Base-by-base conservation (phyloP, 2,329 filamentous ascomycete genomes). In the Xylaria sp. region DNA sequence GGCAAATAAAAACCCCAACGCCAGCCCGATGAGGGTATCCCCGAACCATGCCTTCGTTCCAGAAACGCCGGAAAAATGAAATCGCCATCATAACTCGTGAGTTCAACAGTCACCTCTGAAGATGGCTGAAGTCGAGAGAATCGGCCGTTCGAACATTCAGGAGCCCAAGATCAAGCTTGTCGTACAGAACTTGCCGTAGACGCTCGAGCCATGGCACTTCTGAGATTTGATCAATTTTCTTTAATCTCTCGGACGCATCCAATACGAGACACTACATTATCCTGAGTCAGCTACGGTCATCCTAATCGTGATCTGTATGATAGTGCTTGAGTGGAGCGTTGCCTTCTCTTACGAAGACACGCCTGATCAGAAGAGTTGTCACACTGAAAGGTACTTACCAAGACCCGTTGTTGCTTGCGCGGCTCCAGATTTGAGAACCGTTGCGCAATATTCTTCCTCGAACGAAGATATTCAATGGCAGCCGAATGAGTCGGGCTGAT, bases 391-490 rank as follows among this genome's bases (percentile, higher is more conserved):
- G 11, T 51, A 9, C 49, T 51, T 35, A 51, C 49, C 4, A 63
- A 23, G 30, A 65, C 13, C 42, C 59, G 57, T 60, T 59, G 54
- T 49, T 61, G 63, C 11, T 46, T 9, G n/a, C 9, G 46, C 30
- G 57, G 55, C 9, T 11, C 30, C 59, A 53, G 61, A 8, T 53
- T 19, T 3, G 47, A 23, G n/a, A 59, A 30, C 1, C 61, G 39
- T 7, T 52, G 52, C 10, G 52, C 39, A 11, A 61, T 58, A 39
- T 57, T 35, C n/a, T 54, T 52, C 11, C 55, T 61, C 11, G 47
- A 35, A 47, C 71, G 63, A 16, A 85, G 76, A 56, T 80, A 78
- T 1, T 74, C 67, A 9, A 85, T 66, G 0, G 83, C 83, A 1
- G 75, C 74, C 1, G 72, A 69, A 19, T 79, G 75, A 30, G 76